Evolutionary conservation across 2,329 filamentous ascomycete genomes (phyloP).

Genomic region (Venturia carpophila): DNA sequence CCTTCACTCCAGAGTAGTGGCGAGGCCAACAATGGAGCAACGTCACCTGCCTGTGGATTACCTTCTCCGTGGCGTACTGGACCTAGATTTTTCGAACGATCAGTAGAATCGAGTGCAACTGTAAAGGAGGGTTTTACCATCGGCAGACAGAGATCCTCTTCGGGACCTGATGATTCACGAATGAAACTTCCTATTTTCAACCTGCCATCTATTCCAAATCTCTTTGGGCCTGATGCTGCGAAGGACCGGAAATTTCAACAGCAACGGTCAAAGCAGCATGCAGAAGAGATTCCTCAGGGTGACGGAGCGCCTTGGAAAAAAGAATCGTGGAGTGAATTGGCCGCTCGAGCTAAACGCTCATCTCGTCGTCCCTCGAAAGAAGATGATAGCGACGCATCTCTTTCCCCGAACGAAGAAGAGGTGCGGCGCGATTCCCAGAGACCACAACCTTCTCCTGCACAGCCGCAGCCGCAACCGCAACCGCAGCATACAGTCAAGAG

Average conservation of each 20-base stretch:
- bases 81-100: slow-evolving; percentile 31
- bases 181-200: slow-evolving; percentile 19
- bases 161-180: slow-evolving; percentile 30
- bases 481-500: slow-evolving; percentile 27
- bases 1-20: neutral
- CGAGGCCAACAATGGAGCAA: neutral
- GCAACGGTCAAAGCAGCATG: neutral
- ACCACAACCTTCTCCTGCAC: neutral
- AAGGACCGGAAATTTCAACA: neutral
- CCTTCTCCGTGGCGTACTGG: slow-evolving; percentile 41
- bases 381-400: slow-evolving; percentile 9
- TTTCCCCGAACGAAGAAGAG: neutral
- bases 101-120: slow-evolving; percentile 30
- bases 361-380: neutral
- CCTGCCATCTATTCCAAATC: neutral
- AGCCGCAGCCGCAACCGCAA: neutral
- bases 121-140: slow-evolving; percentile 32
- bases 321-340: neutral
- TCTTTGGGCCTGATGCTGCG: neutral
- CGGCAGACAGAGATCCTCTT: slow-evolving; percentile 32
- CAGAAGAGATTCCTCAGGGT: neutral
- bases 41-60: slow-evolving; percentile 20
- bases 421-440: neutral
- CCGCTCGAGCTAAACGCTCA: neutral
- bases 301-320: slow-evolving; percentile 8